phyloP scores from a whole-genome alignment of 1,284 basidiomycete genomes.

The Austroboletus novae-zelandiae region DNA sequence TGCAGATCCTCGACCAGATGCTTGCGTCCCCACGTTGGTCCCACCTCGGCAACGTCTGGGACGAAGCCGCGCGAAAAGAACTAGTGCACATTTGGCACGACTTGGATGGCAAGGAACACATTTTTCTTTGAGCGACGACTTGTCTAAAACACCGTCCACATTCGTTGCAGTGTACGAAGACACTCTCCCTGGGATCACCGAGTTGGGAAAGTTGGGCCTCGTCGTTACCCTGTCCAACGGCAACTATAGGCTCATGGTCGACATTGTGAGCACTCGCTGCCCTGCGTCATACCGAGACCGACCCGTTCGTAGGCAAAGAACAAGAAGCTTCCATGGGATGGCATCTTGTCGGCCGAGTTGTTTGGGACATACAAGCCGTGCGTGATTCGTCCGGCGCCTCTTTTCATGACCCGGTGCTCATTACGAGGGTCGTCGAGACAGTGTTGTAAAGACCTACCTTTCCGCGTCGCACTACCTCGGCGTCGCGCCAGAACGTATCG shows the following conservation, averaged over 20 bases:
- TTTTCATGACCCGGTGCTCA: not conserved
- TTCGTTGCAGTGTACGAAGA: constrained; percentile 55
- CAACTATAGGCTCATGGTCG: constrained; percentile 55
- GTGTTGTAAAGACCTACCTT: constrained; percentile 50
- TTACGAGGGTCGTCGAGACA: not conserved
- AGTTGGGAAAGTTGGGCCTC: constrained; percentile 49
- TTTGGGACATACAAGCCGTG: constrained; percentile 64
- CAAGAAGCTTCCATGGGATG: constrained; percentile 61
- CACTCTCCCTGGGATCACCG: constrained; percentile 44
- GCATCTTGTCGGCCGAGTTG: constrained; percentile 56
- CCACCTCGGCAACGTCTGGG: constrained; percentile 41
- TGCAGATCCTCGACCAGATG: constrained; percentile 55
- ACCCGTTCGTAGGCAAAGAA: constrained; percentile 49
- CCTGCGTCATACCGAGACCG: not conserved
- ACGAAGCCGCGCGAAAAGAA: constrained; percentile 40
- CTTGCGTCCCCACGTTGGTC: constrained; percentile 48
- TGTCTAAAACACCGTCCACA: not conserved
- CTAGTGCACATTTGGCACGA: constrained; percentile 56
- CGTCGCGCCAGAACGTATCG: constrained; percentile 47
- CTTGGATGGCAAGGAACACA: constrained; percentile 40
- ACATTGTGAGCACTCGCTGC: constrained; percentile 45
- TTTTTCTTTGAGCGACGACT: not conserved
- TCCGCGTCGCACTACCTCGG: constrained; percentile 50
- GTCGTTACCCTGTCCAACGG: constrained; percentile 62
- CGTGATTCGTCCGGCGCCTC: constrained; percentile 14